Percentiles rank a stretch among this genome's conserved stretches.
phyloP scores from a whole-genome alignment of 1,284 basidiomycete species.

The Cutaneotrichosporon spelunceum region DNA sequence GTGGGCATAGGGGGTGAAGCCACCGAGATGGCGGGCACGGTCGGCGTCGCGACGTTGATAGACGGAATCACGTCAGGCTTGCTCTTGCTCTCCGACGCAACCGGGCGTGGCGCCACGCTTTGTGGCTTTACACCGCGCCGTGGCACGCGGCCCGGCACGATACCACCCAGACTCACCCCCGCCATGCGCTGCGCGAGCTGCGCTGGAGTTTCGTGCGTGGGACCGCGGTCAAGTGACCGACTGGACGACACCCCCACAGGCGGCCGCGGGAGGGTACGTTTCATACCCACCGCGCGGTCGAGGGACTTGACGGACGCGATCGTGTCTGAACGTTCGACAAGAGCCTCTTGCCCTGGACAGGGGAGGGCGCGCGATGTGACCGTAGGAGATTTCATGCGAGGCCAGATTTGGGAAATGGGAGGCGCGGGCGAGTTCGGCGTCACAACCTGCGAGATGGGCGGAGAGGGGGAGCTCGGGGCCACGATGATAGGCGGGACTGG shows the following conservation, averaged over 20 bases:
- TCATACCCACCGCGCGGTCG: slow-evolving; percentile 36
- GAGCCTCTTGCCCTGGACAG: neutral
- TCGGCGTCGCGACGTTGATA: neutral
- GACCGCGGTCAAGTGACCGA: slow-evolving; percentile 43
- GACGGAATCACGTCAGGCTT: neutral
- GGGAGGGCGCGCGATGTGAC: neutral
- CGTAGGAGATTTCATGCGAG: neutral
- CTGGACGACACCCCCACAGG: slow-evolving; percentile 40
- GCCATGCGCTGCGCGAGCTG: slow-evolving; percentile 21
- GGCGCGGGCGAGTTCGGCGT: neutral
- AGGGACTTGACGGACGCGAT: slow-evolving; percentile 46
- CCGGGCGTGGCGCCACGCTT: too few relatives aligned
- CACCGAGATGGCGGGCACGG: neutral
- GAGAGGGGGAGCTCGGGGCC: neutral
- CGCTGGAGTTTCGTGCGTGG: slow-evolving; percentile 6
- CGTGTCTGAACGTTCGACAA: slow-evolving; percentile 45
- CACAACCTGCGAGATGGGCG: neutral
- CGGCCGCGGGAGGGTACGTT: slow-evolving; percentile 41
- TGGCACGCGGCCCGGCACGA: slow-evolving; percentile 6
- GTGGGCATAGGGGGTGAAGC: neutral
- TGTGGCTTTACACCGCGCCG: neutral
- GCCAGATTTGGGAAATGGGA: neutral
- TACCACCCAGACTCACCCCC: slow-evolving; percentile 9
- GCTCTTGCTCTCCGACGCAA: too few relatives aligned
- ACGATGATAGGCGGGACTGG: neutral